Percentiles rank a stretch among this genome's conserved stretches.
Conservation (phyloP, 257 asterid genomes). For the Solanum chiquidenum region DNA sequence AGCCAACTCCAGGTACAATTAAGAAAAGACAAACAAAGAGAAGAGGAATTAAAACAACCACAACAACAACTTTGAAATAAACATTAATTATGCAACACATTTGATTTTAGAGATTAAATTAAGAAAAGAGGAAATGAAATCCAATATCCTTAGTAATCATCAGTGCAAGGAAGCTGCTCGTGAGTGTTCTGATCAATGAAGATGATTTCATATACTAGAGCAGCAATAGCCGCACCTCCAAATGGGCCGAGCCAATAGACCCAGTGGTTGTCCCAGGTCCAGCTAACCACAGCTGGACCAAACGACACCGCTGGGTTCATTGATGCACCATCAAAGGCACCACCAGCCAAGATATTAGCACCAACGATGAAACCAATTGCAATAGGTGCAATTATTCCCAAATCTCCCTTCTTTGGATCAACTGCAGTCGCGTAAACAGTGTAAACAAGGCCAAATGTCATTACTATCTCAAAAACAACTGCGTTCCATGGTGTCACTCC, state of each 20-base stretch:
- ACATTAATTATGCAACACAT: neutral
- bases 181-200: conserved; percentile 47
- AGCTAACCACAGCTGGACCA: conserved; percentile 80
- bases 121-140: neutral
- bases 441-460: conserved; percentile 81
- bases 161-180: conserved; percentile 46
- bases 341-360: conserved; percentile 82
- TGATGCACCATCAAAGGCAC: conserved; percentile 75
- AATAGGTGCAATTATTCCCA: conserved; percentile 70
- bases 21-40: neutral
- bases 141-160: conserved; percentile 27
- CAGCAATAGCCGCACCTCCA: conserved; percentile 57
- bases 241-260: conserved; percentile 84
- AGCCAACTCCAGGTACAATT: neutral
- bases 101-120: neutral
- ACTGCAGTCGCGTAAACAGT: conserved; percentile 80
- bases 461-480: conserved; percentile 62
- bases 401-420: conserved; percentile 70
- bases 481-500: conserved; percentile 61
- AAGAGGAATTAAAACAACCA: neutral
- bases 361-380: conserved; percentile 87
- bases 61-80: neutral
- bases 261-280: conserved; percentile 83
- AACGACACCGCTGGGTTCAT: conserved; percentile 91
- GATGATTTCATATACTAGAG: conserved; percentile 42